A percentile compares a stretch with the other conserved stretches of the same genome.
Evolutionary conservation across 2,329 filamentous ascomycete genomes (phyloP).

Genomic region (Ascocoryne sarcoides): DNA sequence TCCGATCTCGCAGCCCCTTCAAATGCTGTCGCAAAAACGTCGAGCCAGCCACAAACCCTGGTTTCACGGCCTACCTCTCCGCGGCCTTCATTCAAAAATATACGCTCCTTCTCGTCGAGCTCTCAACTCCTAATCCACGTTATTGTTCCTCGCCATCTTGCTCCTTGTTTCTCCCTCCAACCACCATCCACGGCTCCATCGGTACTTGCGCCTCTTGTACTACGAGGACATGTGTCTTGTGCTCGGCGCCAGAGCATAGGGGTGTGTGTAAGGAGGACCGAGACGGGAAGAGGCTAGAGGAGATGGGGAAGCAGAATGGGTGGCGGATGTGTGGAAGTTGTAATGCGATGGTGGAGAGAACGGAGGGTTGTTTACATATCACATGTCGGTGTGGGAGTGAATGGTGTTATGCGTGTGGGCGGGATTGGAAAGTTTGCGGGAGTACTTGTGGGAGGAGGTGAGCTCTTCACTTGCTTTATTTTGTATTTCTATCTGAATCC

Average conservation of each 20-base stretch:
- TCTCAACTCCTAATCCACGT: conserved; percentile 14
- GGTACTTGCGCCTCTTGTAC: conserved; percentile 17
- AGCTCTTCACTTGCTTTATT: not conserved
- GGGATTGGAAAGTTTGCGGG: conserved; percentile 15
- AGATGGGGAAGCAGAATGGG: conserved; percentile 13
- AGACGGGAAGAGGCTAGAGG: conserved; percentile 22
- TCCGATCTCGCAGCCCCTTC: conserved; percentile 9
- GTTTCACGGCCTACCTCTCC: not conserved
- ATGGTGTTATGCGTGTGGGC: conserved; percentile 25
- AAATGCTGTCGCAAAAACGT: conserved; percentile 12
- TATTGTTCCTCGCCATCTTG: conserved; percentile 21
- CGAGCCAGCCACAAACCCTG: not conserved
- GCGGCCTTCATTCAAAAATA: conserved; percentile 6
- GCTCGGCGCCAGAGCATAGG: conserved; percentile 15
- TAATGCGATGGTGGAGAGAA: conserved; percentile 21
- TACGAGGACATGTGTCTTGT: conserved; percentile 19
- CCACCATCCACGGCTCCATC: conserved; percentile 15
- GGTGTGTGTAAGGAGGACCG: conserved; percentile 24
- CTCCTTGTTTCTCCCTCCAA: conserved; percentile 22
- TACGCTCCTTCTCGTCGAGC: conserved; percentile 11
- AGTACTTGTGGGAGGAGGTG: conserved; percentile 12
- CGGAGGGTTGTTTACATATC: conserved; percentile 26
- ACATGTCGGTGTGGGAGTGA: conserved; percentile 22
- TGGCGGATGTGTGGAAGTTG: conserved; percentile 23
- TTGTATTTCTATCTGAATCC: too few species aligned